A percentile compares a stretch with the other conserved stretches of the same genome.
Evolutionary conservation across 441 rosid species (phyloP).

Genomic region (Adansonia gregorii): DNA sequence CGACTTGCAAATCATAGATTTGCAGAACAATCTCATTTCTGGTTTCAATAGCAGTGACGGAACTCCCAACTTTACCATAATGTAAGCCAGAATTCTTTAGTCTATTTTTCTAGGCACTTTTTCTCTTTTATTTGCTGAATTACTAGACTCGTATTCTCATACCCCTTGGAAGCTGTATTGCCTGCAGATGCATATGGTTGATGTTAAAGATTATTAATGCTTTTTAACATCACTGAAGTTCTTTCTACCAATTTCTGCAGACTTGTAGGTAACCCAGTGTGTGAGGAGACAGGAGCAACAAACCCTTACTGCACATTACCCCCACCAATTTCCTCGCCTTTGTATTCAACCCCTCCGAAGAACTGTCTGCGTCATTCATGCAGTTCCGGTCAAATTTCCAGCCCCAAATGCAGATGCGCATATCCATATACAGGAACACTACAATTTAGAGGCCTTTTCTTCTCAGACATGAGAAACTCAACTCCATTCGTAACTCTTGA

Average conservation of each 20-base stretch:
- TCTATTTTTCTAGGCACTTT: background rate
- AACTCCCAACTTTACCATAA: conserved; percentile 25
- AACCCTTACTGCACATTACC: conserved; percentile 43
- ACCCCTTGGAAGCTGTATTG: background rate
- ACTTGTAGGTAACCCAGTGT: conserved; percentile 25
- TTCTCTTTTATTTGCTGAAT: background rate
- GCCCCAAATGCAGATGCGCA: conserved; percentile 56
- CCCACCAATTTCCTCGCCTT: conserved; percentile 28
- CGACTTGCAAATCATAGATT: conserved; percentile 54
- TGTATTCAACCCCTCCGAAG: conserved; percentile 40
- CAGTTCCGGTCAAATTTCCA: conserved; percentile 39
- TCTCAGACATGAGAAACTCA: conserved; percentile 49
- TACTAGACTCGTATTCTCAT: background rate
- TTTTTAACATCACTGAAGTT: background rate
- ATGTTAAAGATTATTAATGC: background rate
- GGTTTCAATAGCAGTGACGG: conserved; percentile 28
- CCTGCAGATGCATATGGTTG: background rate
- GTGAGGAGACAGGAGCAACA: background rate
- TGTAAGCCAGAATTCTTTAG: conserved; percentile 41
- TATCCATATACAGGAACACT: conserved; percentile 63
- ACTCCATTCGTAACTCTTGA: conserved; percentile 40
- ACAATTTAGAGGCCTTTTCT: conserved; percentile 61
- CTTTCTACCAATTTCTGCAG: conserved; percentile 1
- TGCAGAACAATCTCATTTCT: conserved; percentile 50
- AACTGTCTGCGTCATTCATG: conserved; percentile 47